Percentiles rank a stretch among this genome's conserved stretches.
Conservation (phyloP, 208 protist species). For the Trypanosoma conorhini region DNA sequence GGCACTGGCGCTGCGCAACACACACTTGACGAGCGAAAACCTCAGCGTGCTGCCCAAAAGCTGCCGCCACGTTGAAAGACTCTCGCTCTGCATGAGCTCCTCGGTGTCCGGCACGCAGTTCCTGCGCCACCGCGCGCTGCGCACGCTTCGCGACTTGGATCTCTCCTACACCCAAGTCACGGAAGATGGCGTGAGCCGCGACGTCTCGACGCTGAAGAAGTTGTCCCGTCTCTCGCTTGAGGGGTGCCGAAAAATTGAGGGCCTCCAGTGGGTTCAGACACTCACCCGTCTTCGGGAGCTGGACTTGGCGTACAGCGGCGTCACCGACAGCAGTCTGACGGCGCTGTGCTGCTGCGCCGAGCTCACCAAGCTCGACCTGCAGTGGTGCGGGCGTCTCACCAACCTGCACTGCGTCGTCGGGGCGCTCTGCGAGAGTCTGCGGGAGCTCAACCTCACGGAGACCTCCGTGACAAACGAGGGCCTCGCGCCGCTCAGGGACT, state of each 20-base stretch:
- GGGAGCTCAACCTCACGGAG: conserved; percentile 22
- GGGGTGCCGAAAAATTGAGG: conserved; percentile 41
- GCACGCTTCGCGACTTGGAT: conserved; percentile 48
- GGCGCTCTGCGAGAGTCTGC: conserved; percentile 7
- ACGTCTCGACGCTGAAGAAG: conserved; percentile 40
- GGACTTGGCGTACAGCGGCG: conserved; percentile 43
- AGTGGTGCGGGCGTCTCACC: conserved; percentile 35
- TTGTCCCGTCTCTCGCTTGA: conserved; percentile 51
- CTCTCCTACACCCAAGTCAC: conserved; percentile 56
- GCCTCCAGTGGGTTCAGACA: conserved; percentile 36
- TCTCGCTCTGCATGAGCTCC: conserved; percentile 56
- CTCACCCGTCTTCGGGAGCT: conserved; percentile 38
- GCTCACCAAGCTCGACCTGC: conserved; percentile 47
- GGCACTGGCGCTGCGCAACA: conserved; percentile 41
- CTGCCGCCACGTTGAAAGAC: conserved; percentile 51
- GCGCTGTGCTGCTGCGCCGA: conserved; percentile 35
- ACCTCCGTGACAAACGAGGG: conserved; percentile 27
- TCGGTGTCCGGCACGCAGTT: conserved; percentile 45
- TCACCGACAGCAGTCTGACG: conserved; percentile 30
- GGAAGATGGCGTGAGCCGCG: conserved; percentile 35
- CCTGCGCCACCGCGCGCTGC: conserved; percentile 28
- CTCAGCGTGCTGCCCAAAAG: conserved; percentile 32
- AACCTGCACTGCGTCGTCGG: conserved; percentile 32
- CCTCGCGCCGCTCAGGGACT: conserved; percentile 1
- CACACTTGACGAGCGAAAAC: conserved; percentile 35